Percentiles rank a stretch among this genome's conserved stretches.
Evolutionary conservation across 2,329 filamentous ascomycete genomes (phyloP).

Genomic region (Microdochium paspali): DNA sequence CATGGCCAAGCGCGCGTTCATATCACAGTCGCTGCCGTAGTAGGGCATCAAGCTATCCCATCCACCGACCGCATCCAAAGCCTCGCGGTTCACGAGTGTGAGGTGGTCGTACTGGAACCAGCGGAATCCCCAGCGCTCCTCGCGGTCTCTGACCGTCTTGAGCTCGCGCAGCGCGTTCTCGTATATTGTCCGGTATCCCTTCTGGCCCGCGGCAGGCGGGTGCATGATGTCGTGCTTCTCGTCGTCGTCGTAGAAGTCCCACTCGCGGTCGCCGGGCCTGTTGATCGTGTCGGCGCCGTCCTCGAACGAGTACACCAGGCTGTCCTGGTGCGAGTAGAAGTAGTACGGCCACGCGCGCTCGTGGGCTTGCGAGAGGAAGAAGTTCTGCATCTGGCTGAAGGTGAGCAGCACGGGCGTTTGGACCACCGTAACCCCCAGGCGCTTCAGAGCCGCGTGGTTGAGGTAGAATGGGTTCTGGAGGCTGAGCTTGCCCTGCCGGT

Average conservation of each 20-base stretch:
- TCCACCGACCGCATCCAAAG: slow-evolving; percentile 31
- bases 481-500: slow-evolving; percentile 25
- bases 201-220: slow-evolving; percentile 13
- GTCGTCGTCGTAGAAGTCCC: slow-evolving; percentile 19
- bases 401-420: slow-evolving; percentile 38
- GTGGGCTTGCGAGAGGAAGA: slow-evolving; percentile 34
- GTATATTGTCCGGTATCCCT: slow-evolving; percentile 20
- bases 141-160: slow-evolving; percentile 23
- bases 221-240: slow-evolving; percentile 16
- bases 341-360: slow-evolving; percentile 35
- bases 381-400: slow-evolving; percentile 46
- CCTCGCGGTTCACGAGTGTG: slow-evolving; percentile 35
- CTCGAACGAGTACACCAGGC: slow-evolving; percentile 30
- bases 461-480: slow-evolving; percentile 37
- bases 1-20: slow-evolving; percentile 30
- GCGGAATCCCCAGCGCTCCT: slow-evolving; percentile 32
- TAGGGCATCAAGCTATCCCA: slow-evolving; percentile 43
- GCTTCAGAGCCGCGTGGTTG: slow-evolving; percentile 27
- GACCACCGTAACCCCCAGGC: slow-evolving; percentile 28
- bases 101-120: slow-evolving; percentile 33
- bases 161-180: slow-evolving; percentile 18
- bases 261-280: slow-evolving; percentile 14
- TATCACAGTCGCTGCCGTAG: slow-evolving; percentile 39
- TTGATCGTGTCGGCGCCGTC: slow-evolving; percentile 15
- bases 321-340: slow-evolving; percentile 46